Base-by-base conservation (phyloP, 108 stramenopile species). In the Skeletonema tropicum region DNA sequence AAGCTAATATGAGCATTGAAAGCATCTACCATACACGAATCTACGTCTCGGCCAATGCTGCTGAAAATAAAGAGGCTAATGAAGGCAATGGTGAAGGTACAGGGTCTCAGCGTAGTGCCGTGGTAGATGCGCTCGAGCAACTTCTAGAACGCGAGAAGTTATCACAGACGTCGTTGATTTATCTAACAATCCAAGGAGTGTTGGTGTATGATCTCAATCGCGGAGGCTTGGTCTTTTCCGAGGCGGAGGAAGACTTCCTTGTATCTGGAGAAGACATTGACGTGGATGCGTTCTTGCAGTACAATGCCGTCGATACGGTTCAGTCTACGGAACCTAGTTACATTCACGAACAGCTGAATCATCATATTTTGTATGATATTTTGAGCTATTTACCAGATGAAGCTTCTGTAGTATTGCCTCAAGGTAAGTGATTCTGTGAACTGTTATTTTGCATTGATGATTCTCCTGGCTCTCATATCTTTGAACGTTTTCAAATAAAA, bases 141-240 rank as follows among this genome's bases (percentile, higher is more conserved):
- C 49, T 74, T 45, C 63, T 80, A 14, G 60, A 74, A 30, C 41
- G 73, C 12, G 63, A 77, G 36, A 64, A 57, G 21, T 8, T 69
- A 46, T 64, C 72, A 10, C 57, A 59, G 33, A 26, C 67, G 33
- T 73, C 72, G 13, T n/a, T 80, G 6, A 60, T 80, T 8, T 80
- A 80, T 42, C 61, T 80, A 7, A 38, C 79, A 25, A 74, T 80
- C 36, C 68, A 70, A 21, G 79, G 79, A 23, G 62, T 80, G 17
- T 36, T 80, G 52, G 68, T 80, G 15, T 80, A 74, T 62, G 79
- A 80, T 74, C 63, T 61, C 11, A 17, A 74, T 65, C 79, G 79
- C 10, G 79, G 79, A 55, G 79, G 79, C 4, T 36, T 74, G 23
- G 45, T 80, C 26, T 25, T 57, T 12, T 70, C 79, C 29, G 61